Evolutionary conservation across 345 rosid species (phyloP).

Genomic region (Nasturtium officinale): DNA sequence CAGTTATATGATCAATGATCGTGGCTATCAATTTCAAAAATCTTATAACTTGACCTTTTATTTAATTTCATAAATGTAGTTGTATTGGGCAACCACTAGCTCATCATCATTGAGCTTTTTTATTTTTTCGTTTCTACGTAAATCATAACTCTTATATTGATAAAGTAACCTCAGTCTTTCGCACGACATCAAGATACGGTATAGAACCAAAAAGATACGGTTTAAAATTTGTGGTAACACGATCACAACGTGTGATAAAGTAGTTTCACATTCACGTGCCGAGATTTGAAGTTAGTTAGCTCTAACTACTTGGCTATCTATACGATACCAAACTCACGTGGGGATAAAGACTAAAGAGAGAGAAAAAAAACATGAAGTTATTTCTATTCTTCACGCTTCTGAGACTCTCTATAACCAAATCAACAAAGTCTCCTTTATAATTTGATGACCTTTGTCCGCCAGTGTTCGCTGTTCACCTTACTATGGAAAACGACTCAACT

Average conservation of each 20-base stretch:
- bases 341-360: background rate
- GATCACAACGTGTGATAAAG: background rate
- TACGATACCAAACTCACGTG: conserved; percentile 16
- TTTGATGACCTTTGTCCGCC: background rate
- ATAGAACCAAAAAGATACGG: background rate
- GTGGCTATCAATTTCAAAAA: background rate
- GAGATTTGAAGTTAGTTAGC: conserved; percentile 15
- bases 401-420: background rate
- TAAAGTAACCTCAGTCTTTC: background rate
- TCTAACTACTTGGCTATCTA: background rate
- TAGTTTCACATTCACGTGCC: conserved; percentile 4
- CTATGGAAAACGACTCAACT: background rate
- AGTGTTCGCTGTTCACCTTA: background rate
- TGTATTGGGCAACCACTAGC: conserved; percentile 15
- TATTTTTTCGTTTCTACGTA: background rate
- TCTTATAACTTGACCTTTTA: background rate
- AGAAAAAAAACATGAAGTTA: background rate
- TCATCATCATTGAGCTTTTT: background rate
- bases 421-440: background rate
- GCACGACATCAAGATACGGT: background rate
- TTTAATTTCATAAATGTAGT: background rate
- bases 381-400: background rate
- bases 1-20: background rate
- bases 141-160: background rate
- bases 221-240: background rate